Evolutionary conservation across 2,329 filamentous ascomycete species (phyloP), one percentile per base, ranked within the genome.

Genomic region (Cercospora sp.): DNA sequence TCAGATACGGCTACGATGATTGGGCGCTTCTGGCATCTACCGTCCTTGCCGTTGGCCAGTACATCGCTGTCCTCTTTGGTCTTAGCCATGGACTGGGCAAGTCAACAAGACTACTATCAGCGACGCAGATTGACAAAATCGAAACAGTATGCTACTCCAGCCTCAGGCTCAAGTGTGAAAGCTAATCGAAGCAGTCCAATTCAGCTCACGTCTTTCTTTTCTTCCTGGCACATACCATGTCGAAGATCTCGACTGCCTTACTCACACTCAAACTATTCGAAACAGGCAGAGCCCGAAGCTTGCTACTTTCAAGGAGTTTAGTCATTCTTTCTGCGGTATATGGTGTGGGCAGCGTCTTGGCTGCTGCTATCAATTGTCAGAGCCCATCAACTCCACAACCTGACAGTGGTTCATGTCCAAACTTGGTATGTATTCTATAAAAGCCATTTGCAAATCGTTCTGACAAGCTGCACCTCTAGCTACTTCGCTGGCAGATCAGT

Each of bases 1-100:
- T 60, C 30, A 70, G 67, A 58, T 72, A 72, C 30, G 76, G 76
- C 16, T 51, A 66, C 8, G 76, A 77, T 60, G 75, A 77, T 60
- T 77, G 75, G 75, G 48, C 72, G 20, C 66, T 77, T 16, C 39
- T 74, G 28, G 71, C 65, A 48, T 67, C 73, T 8, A 73, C 74
- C 3, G 60, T 74, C 10, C 68, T 72, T 3, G 73, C 69, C 5
- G 13, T 74, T 5, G 73, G 66, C 3, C 72, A 75, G 64, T 73
- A 74, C 51, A 68, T 72, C 16, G 67, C 72, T 16, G 63, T 75
- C 10, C 67, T 75, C 33, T 64, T 67, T 48, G 72, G 55, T 8
- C 63, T 74, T 5, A 63, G 60, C 7, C 53, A 71, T 39, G 72
- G 72, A 3, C 45, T 72, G n/a, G 72, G 71, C 28, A 69, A 70